These are phyloP conservation scores for Aspergillus asperescens DNA, from an alignment of 495 filamentous ascomycete species.

Conservation along the genomic window DNA sequence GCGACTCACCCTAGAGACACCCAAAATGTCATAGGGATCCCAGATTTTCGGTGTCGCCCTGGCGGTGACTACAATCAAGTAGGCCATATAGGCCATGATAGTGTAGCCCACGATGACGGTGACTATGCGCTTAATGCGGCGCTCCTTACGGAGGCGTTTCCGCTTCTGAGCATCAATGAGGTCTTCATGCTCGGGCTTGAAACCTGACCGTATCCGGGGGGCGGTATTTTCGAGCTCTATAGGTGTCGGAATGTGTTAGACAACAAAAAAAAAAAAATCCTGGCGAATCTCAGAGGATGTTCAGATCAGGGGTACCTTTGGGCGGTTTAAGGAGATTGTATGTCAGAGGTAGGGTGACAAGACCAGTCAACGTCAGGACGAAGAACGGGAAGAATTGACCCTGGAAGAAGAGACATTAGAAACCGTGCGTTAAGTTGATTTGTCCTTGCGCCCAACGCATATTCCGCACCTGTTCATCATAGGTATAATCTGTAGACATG, in stretches of 20 bases:
- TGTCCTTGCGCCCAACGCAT: background rate
- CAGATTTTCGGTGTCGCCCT: slow-evolving; percentile 72
- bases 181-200: slow-evolving; percentile 74
- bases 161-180: slow-evolving; percentile 78
- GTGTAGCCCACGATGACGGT: slow-evolving; percentile 72
- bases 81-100: slow-evolving; percentile 86
- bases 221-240: slow-evolving; percentile 62
- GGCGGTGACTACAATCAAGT: slow-evolving; percentile 77
- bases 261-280: background rate
- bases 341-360: slow-evolving; percentile 87
- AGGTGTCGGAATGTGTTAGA: background rate
- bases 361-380: slow-evolving; percentile 79
- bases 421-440: background rate
- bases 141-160: slow-evolving; percentile 84
- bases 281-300: background rate
- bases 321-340: slow-evolving; percentile 75
- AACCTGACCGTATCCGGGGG: slow-evolving; percentile 66
- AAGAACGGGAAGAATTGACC: slow-evolving; percentile 99
- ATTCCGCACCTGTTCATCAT: slow-evolving; percentile 75
- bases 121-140: slow-evolving; percentile 79
- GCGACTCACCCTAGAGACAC: slow-evolving; percentile 70
- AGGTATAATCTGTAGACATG: slow-evolving; percentile 96
- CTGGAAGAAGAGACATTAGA: slow-evolving; percentile 34
- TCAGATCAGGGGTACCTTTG: slow-evolving; percentile 50
- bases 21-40: slow-evolving; percentile 93